These are phyloP conservation scores for Naganishia albida DNA, from an alignment of 1,284 basidiomycete genomes.

Conservation along the genomic window DNA sequence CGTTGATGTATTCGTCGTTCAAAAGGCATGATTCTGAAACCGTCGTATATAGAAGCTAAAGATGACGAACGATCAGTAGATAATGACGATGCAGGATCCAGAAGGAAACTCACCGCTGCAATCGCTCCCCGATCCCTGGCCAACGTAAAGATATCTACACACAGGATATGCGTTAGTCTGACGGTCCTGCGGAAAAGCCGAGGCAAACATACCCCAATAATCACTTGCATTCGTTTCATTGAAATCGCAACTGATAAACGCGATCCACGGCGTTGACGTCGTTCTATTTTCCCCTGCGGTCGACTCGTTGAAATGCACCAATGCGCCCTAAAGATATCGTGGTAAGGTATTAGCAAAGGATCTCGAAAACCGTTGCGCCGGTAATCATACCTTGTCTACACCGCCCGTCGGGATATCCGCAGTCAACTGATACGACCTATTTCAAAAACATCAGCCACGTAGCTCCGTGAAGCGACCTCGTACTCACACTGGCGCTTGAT, in stretches of 20 bases:
- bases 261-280: conserved; percentile 76
- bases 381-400: conserved; percentile 37
- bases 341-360: conserved; percentile 3
- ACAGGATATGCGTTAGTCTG: neutral
- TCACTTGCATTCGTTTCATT: conserved; percentile 64
- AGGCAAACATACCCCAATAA: conserved; percentile 50
- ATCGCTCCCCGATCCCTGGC: conserved; percentile 74
- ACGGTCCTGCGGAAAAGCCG: conserved; percentile 41
- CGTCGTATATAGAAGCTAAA: conserved; percentile 72
- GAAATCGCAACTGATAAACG: conserved; percentile 75
- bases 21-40: conserved; percentile 71
- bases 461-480: neutral
- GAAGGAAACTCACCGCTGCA: conserved; percentile 62
- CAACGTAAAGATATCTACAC: conserved; percentile 72
- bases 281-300: conserved; percentile 57
- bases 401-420: conserved; percentile 48
- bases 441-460: neutral
- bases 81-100: neutral
- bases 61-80: conserved; percentile 23
- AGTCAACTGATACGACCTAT: conserved; percentile 48
- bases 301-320: conserved; percentile 74
- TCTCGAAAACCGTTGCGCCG: neutral
- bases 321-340: conserved; percentile 60
- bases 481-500: conserved; percentile 46
- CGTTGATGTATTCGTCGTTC: conserved; percentile 67